Percentiles rank a stretch among this genome's conserved stretches.
These are phyloP conservation scores for Amphirosellinia nigrospora DNA, from an alignment of 495 filamentous ascomycete species.

Conservation along the genomic window DNA sequence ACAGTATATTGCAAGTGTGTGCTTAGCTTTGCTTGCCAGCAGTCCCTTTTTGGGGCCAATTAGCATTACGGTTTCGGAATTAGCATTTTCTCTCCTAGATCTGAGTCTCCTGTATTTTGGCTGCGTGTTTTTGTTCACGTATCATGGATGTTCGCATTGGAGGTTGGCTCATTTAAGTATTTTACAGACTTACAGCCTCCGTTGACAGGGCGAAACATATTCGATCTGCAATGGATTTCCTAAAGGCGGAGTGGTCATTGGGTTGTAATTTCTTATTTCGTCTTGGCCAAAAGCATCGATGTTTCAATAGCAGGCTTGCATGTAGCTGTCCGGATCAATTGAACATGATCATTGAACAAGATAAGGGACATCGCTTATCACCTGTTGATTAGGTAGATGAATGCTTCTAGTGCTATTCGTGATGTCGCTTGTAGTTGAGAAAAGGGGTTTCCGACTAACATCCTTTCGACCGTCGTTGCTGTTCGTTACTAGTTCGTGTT, in stretches of 20 bases:
- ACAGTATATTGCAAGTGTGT: conserved; percentile 12
- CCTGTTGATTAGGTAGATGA: neutral
- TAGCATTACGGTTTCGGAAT: neutral
- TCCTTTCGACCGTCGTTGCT: neutral
- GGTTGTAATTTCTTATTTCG: neutral
- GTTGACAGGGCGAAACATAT: neutral
- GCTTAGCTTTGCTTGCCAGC: conserved; percentile 2
- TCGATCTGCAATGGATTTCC: neutral
- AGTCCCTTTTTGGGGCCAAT: conserved; percentile 5
- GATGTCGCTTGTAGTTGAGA: neutral
- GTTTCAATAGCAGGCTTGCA: neutral
- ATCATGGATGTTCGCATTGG: conserved; percentile 13
- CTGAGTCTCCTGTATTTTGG: neutral
- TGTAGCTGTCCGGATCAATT: neutral
- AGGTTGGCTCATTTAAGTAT: conserved; percentile 4
- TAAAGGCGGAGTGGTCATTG: neutral
- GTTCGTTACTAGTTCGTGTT: neutral
- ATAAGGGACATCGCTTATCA: neutral
- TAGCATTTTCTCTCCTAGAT: conserved; percentile 5
- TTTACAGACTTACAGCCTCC: neutral
- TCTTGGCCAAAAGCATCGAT: neutral
- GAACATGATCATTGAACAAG: neutral
- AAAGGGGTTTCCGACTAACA: neutral
- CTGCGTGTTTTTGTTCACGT: neutral
- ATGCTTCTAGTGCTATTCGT: neutral